Percentiles rank a stretch among this genome's conserved stretches.
phyloP scores from a whole-genome alignment of 2,329 filamentous ascomycete species.

The Trichophyton simii region DNA sequence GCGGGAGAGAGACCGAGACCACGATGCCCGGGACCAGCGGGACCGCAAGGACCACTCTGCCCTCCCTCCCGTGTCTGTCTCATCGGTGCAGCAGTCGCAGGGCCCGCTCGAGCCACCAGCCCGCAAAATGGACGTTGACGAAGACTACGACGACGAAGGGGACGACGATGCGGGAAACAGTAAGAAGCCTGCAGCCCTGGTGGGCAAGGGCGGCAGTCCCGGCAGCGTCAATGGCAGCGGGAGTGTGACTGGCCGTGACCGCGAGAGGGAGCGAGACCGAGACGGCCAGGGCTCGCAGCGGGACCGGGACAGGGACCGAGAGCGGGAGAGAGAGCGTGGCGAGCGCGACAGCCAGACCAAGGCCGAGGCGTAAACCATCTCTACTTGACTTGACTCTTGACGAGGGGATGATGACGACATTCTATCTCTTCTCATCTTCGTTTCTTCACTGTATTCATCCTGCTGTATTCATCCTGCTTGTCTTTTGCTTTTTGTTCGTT shows the following conservation, averaged over 20 bases:
- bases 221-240: conserved; percentile 2
- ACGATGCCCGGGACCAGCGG: conserved; percentile 18
- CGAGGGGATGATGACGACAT: neutral
- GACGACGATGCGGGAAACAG: conserved; percentile 51
- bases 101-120: conserved; percentile 63
- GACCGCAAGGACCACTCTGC: conserved; percentile 31
- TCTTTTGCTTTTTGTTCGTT: neutral
- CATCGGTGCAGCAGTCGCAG: neutral
- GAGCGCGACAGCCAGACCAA: neutral
- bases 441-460: neutral
- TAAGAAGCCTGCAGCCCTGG: conserved; percentile 31
- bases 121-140: conserved; percentile 91
- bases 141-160: conserved; percentile 90
- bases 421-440: neutral
- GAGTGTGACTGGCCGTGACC: conserved; percentile 7
- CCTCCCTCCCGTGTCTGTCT: conserved; percentile 22
- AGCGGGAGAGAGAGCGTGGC: neutral
- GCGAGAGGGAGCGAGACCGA: neutral
- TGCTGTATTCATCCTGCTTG: neutral
- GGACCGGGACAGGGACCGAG: neutral
- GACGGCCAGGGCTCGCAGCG: neutral
- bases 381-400: neutral
- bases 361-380: neutral
- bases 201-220: conserved; percentile 23
- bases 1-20: neutral